phyloP scores from a whole-genome alignment of 257 asterid genomes.

The Plectranthus barbatus region DNA sequence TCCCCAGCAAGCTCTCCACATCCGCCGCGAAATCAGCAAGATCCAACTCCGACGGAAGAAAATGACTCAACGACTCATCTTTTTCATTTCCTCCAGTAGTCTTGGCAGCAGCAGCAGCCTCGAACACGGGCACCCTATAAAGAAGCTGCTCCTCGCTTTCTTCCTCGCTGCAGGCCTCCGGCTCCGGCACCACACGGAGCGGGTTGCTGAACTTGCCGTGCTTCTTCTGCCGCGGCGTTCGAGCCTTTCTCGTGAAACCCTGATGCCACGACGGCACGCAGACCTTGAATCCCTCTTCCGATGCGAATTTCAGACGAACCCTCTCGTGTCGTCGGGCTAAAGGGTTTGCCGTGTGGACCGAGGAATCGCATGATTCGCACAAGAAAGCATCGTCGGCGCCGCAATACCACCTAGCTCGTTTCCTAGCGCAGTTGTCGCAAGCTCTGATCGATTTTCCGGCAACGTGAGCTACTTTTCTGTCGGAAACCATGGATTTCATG shows the following conservation, averaged over 20 bases:
- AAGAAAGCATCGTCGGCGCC: conserved; percentile 87
- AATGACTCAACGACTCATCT: conserved; percentile 4
- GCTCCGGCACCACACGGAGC: conserved; percentile 60
- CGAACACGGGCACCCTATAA: conserved; percentile 56
- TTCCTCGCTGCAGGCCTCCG: conserved; percentile 55
- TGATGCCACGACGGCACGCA: conserved; percentile 47
- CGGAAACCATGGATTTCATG: conserved; percentile 40
- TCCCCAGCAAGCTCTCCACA: conserved; percentile 70
- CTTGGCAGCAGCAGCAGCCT: not conserved
- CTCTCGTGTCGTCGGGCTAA: conserved; percentile 70
- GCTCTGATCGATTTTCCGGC: conserved; percentile 63
- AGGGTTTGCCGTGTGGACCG: conserved; percentile 78
- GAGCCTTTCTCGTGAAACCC: conserved; percentile 63
- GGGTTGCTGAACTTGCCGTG: conserved; percentile 2
- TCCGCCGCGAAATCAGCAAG: conserved; percentile 74
- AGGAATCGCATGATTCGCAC: conserved; percentile 64
- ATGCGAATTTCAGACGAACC: conserved; percentile 55
- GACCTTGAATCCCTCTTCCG: not conserved
- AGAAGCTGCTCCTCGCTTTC: conserved; percentile 57
- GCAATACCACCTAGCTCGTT: conserved; percentile 76
- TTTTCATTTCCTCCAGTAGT: too few relatives aligned
- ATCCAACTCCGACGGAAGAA: conserved; percentile 64
- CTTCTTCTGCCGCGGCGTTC: conserved; percentile 50
- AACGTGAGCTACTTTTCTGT: conserved; percentile 42
- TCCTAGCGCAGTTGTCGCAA: conserved; percentile 61